Conservation (phyloP, 768 basidiomycete species). For the Austroboletus eburneus region DNA sequence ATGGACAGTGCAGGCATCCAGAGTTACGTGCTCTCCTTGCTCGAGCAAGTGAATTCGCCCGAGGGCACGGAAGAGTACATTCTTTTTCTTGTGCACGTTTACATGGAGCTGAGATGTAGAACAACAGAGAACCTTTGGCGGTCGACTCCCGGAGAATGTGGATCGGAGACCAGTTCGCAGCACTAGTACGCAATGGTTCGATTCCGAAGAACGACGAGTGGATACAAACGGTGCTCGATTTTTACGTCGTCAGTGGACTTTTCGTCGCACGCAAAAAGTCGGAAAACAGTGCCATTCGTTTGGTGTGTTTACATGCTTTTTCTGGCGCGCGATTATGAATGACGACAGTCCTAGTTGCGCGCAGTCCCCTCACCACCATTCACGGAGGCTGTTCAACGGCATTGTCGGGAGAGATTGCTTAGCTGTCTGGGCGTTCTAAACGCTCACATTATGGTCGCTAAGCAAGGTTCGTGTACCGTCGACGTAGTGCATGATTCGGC, state of each 20-base stretch:
- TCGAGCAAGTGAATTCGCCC: constrained; percentile 54
- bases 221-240: constrained; percentile 72
- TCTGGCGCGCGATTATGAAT: background rate
- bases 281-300: constrained; percentile 53
- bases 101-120: constrained; percentile 12
- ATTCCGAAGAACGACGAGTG: constrained; percentile 80
- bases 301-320: constrained; percentile 43
- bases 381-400: constrained; percentile 64
- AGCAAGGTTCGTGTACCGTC: constrained; percentile 40
- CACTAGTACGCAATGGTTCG: constrained; percentile 72
- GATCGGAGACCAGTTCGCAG: constrained; percentile 82
- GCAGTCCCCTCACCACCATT: constrained; percentile 60
- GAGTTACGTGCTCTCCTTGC: constrained; percentile 69
- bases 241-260: constrained; percentile 77
- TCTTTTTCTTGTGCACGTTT: constrained; percentile 1
- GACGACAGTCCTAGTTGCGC: constrained; percentile 41
- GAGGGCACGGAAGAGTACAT: constrained; percentile 42
- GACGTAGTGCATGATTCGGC: background rate
- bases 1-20: constrained; percentile 74
- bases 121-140: constrained; percentile 40
- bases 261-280: constrained; percentile 73
- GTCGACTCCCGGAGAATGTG: constrained; percentile 64
- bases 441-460: constrained; percentile 46
- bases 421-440: constrained; percentile 72
- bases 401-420: constrained; percentile 68